These are phyloP conservation scores for Chytriomyces hyalinus DNA, from an alignment of 192 early-diverging fungal species.

Conservation along the genomic window DNA sequence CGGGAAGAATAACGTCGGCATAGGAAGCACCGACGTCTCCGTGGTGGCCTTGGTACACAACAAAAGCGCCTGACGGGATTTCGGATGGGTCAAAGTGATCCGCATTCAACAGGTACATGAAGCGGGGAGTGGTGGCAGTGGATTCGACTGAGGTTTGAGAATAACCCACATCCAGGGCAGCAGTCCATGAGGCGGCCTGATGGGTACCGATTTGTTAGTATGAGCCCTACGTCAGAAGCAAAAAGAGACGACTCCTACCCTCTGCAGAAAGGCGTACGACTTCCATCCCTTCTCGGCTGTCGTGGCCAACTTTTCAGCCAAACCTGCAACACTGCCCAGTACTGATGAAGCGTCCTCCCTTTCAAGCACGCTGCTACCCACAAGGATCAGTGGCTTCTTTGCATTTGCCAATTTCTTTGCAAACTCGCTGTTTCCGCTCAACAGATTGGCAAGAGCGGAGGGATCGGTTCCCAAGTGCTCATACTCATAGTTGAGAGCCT, in stretches of 20 bases:
- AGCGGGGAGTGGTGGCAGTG: slow-evolving; percentile 57
- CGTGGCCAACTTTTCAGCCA: slow-evolving; percentile 71
- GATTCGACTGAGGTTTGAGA: slow-evolving; percentile 60
- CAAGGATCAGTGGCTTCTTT: slow-evolving; percentile 88
- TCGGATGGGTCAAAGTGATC: slow-evolving; percentile 79
- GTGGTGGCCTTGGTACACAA: slow-evolving; percentile 99
- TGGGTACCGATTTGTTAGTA: background rate
- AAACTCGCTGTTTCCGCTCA: slow-evolving; percentile 75
- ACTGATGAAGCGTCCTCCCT: slow-evolving; percentile 75
- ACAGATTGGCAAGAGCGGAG: slow-evolving; percentile 70
- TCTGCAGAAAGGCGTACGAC: slow-evolving; percentile 89
- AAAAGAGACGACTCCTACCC: slow-evolving; percentile 57
- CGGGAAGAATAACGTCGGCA: slow-evolving; percentile 96
- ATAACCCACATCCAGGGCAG: slow-evolving; percentile 91
- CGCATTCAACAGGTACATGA: slow-evolving; percentile 92
- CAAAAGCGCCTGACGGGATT: slow-evolving; percentile 90
- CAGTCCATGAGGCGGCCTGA: slow-evolving; percentile 81
- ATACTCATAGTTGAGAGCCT: slow-evolving; percentile 89
- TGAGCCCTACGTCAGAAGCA: background rate
- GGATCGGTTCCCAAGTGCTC: slow-evolving; percentile 76
- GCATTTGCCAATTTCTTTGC: slow-evolving; percentile 75
- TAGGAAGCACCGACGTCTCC: slow-evolving; percentile 93
- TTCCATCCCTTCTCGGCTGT: slow-evolving; percentile 81
- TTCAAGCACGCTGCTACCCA: slow-evolving; percentile 83
- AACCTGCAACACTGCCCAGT: slow-evolving; percentile 74